Percentiles rank a stretch among this genome's conserved stretches.
Evolutionary conservation across 352 stramenopile genomes (phyloP).

Genomic region (Blastocystis hominis): DNA sequence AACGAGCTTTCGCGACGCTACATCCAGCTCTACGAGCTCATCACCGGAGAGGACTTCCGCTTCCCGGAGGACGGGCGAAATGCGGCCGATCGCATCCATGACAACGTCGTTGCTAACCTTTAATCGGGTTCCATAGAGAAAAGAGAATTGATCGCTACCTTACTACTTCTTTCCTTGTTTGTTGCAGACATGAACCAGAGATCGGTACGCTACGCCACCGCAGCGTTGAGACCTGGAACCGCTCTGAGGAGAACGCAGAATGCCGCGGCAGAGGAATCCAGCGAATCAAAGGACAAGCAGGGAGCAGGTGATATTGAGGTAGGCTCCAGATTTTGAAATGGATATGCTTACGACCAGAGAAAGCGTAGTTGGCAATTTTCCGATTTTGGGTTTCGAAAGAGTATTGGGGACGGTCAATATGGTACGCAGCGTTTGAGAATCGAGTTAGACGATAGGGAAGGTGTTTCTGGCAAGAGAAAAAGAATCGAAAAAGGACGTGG

Average conservation of each 20-base stretch:
- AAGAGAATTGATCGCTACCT: background rate
- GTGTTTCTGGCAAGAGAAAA: conserved; percentile 40
- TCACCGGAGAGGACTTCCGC: conserved; percentile 85
- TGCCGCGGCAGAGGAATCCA: background rate
- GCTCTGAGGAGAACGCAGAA: background rate
- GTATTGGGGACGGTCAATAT: conserved; percentile 10
- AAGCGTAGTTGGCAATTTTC: background rate
- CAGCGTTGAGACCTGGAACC: background rate
- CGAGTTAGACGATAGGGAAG: background rate
- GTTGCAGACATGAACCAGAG: background rate
- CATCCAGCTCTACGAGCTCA: conserved; percentile 95
- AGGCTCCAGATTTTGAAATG: background rate
- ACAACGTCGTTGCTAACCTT: conserved; percentile 45
- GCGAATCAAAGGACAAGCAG: background rate
- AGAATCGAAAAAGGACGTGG: background rate
- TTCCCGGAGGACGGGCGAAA: conserved; percentile 64
- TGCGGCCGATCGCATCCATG: conserved; percentile 40
- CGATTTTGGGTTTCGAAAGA: conserved; percentile 26
- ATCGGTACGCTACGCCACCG: background rate
- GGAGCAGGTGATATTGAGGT: too few relatives aligned
- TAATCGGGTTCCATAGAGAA: conserved; percentile 54
- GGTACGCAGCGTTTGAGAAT: background rate
- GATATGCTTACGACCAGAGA: background rate
- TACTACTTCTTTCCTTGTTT: background rate
- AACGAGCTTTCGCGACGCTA: conserved; percentile 87